These are phyloP conservation scores for Acrodontium crateriforme DNA, from an alignment of 2,329 filamentous ascomycete species.

Conservation along the genomic window DNA sequence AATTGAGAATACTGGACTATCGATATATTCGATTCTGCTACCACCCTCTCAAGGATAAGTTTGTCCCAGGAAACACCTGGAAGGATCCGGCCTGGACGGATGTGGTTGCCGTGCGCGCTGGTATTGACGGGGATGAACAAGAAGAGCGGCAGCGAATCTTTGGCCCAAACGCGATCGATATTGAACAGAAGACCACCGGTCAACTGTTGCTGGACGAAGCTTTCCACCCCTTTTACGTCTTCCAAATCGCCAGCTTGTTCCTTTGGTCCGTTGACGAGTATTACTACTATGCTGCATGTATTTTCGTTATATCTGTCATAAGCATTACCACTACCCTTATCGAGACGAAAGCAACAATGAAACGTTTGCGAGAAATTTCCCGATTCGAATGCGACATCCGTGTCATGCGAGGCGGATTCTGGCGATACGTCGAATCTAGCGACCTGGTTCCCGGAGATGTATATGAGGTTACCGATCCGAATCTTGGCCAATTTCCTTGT, in stretches of 20 bases:
- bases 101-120: constrained; percentile 57
- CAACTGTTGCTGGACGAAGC: constrained; percentile 87
- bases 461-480: constrained; percentile 92
- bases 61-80: constrained; percentile 77
- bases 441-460: constrained; percentile 92
- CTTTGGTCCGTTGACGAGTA: constrained; percentile 95
- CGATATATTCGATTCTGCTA: constrained; percentile 89
- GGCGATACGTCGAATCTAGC: constrained; percentile 73
- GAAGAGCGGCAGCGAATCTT: constrained; percentile 73
- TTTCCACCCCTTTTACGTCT: constrained; percentile 96
- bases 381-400: constrained; percentile 90
- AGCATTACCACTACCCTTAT: constrained; percentile 82
- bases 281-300: constrained; percentile 93
- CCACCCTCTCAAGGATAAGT: constrained; percentile 79
- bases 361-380: constrained; percentile 76
- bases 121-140: constrained; percentile 81
- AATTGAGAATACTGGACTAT: constrained; percentile 73
- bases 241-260: constrained; percentile 85
- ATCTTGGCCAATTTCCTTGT: constrained; percentile 73
- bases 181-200: constrained; percentile 71
- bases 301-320: constrained; percentile 85
- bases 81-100: constrained; percentile 85
- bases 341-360: constrained; percentile 89
- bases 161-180: constrained; percentile 80
- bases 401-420: constrained; percentile 88